These are phyloP conservation scores for Aspergillus nanangensis DNA, from an alignment of 495 filamentous ascomycete species.

Conservation along the genomic window DNA sequence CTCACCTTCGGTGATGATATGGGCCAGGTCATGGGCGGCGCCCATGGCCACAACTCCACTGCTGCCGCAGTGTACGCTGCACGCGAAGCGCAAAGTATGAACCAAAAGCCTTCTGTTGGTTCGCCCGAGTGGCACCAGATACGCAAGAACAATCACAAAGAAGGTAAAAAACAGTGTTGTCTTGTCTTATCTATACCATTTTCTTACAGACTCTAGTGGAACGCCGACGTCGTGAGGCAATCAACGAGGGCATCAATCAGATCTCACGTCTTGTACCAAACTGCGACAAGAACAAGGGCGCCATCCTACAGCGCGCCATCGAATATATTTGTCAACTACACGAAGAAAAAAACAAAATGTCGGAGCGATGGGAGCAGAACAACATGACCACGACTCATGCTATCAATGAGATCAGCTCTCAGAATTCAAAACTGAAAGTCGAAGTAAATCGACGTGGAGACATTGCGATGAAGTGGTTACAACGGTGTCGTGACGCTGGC, in stretches of 20 bases:
- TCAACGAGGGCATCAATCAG: slow-evolving; percentile 99
- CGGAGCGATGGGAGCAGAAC: slow-evolving; percentile 95
- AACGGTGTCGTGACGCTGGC: slow-evolving; percentile 71
- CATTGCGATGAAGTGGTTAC: slow-evolving; percentile 68
- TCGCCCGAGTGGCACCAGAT: slow-evolving; percentile 98
- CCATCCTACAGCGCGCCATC: slow-evolving; percentile 90
- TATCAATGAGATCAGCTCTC: slow-evolving; percentile 80
- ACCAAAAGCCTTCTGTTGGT: slow-evolving; percentile 80
- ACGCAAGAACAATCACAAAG: slow-evolving; percentile 97
- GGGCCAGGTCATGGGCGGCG: slow-evolving; percentile 32
- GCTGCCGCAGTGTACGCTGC: slow-evolving; percentile 45
- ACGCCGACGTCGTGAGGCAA: slow-evolving; percentile 93
- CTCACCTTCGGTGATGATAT: slow-evolving; percentile 44
- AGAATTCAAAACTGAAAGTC: slow-evolving; percentile 84
- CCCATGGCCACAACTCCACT: slow-evolving; percentile 42
- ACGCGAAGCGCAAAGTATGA: slow-evolving; percentile 43
- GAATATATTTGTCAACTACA: slow-evolving; percentile 91
- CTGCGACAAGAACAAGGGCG: slow-evolving; percentile 99
- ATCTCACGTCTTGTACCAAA: slow-evolving; percentile 95
- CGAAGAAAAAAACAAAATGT: slow-evolving; percentile 88
- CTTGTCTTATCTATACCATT: slow-evolving; percentile 7
- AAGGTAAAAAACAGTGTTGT: slow-evolving; percentile 58
- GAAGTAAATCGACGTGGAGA: slow-evolving; percentile 59
- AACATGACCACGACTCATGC: slow-evolving; percentile 94
- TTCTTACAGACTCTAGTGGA: slow-evolving; percentile 71